Conservation (phyloP, 768 basidiomycete species). For the Amanita polypyramis region DNA sequence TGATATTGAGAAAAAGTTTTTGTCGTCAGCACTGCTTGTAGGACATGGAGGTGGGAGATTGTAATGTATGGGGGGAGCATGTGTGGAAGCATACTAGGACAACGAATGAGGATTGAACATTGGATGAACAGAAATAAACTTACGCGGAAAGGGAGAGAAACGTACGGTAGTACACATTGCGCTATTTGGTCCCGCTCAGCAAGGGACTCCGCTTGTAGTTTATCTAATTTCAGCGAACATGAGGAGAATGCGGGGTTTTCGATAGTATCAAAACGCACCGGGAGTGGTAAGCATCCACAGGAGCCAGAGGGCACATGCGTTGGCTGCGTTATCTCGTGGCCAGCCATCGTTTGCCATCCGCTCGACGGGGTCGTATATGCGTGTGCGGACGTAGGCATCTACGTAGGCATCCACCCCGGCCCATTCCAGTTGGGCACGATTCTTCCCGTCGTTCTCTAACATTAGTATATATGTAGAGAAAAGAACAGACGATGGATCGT, state of each 20-base stretch:
- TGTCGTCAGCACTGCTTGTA: slow-evolving; percentile 4
- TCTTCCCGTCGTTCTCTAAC: slow-evolving; percentile 60
- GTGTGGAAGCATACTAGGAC: slow-evolving; percentile 40
- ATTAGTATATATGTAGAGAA: slow-evolving; percentile 44
- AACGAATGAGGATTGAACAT: slow-evolving; percentile 6
- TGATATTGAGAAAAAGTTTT: slow-evolving; percentile 16
- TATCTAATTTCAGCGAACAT: slow-evolving; percentile 12
- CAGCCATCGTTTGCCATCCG: slow-evolving; percentile 32
- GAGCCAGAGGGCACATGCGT: slow-evolving; percentile 50
- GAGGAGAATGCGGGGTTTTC: neutral
- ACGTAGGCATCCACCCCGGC: slow-evolving; percentile 40
- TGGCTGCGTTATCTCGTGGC: slow-evolving; percentile 40
- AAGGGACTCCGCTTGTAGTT: slow-evolving; percentile 17
- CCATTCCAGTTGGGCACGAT: slow-evolving; percentile 42
- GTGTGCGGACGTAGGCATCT: slow-evolving; percentile 31
- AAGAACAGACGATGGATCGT: slow-evolving; percentile 24
- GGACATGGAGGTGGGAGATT: slow-evolving; percentile 33
- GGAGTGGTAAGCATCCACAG: slow-evolving; percentile 50
- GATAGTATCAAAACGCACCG: slow-evolving; percentile 6
- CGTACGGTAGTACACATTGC: slow-evolving; percentile 19
- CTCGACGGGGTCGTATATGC: slow-evolving; percentile 29
- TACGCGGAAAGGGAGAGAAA: slow-evolving; percentile 39
- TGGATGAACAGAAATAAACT: slow-evolving; percentile 3
- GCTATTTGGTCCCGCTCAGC: slow-evolving; percentile 20
- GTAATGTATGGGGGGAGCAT: slow-evolving; percentile 55